Evolutionary conservation across 2,329 filamentous ascomycete genomes (phyloP).

Genomic region (Scleromitrula shiraiana): DNA sequence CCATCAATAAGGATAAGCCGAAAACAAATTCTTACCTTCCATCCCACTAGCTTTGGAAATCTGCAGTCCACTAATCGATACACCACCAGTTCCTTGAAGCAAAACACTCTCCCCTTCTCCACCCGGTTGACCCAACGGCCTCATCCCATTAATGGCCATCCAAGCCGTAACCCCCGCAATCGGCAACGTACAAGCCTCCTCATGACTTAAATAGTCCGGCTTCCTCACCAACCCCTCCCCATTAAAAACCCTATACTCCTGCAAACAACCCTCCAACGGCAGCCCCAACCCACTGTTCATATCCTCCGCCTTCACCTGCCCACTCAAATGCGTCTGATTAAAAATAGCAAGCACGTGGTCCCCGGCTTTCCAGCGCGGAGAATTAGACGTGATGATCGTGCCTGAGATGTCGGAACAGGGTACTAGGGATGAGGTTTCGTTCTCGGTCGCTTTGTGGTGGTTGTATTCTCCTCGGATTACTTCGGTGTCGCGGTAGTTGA

Average conservation of each 20-base stretch:
- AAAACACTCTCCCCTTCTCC: conserved; percentile 40
- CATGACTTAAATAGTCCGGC: conserved; percentile 48
- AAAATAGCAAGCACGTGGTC: conserved; percentile 63
- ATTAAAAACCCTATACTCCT: conserved; percentile 52
- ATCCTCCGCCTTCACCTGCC: conserved; percentile 19
- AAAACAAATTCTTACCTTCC: conserved; percentile 30
- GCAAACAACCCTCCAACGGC: conserved; percentile 55
- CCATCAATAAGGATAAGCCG: background rate
- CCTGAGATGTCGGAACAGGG: conserved; percentile 67
- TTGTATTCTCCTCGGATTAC: conserved; percentile 40
- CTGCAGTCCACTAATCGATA: conserved; percentile 43
- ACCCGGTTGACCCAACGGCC: conserved; percentile 40
- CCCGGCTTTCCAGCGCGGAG: conserved; percentile 43
- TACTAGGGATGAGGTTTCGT: conserved; percentile 33
- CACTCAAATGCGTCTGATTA: conserved; percentile 39
- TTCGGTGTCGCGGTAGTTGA: conserved; percentile 28
- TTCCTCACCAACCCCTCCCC: conserved; percentile 45
- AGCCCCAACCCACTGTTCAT: conserved; percentile 50
- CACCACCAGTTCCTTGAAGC: conserved; percentile 48
- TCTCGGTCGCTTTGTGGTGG: conserved; percentile 49
- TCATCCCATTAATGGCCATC: conserved; percentile 56
- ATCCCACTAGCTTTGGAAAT: conserved; percentile 46
- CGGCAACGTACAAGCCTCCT: conserved; percentile 52
- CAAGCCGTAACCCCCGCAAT: conserved; percentile 56
- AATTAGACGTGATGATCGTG: conserved; percentile 42